These are phyloP conservation scores for Pulveroboletus ravenelii DNA, from an alignment of 768 basidiomycete genomes.

Conservation along the genomic window DNA sequence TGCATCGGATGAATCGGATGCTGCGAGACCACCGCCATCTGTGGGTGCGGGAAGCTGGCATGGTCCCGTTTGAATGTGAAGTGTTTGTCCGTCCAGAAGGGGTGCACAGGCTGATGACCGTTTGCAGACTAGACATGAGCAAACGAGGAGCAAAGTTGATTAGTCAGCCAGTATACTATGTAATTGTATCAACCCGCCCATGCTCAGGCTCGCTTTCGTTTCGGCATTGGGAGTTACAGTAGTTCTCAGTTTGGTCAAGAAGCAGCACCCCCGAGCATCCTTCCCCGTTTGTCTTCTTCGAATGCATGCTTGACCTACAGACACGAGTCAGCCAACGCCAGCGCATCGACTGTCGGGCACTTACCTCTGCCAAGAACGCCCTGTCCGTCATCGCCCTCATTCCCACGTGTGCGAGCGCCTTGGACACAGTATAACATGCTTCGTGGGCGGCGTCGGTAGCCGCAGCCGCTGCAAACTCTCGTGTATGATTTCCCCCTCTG, in stretches of 20 bases:
- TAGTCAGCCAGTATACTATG: too few relatives aligned
- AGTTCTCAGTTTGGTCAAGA: too few relatives aligned
- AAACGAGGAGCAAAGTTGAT: too few relatives aligned
- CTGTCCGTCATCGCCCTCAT: conserved; percentile 68
- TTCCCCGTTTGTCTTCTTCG: conserved; percentile 37
- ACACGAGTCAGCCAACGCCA: not conserved
- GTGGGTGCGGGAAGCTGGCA: not conserved
- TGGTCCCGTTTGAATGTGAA: not conserved
- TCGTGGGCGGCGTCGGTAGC: conserved; percentile 57
- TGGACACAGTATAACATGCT: conserved; percentile 62
- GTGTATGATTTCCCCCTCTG: conserved; percentile 77
- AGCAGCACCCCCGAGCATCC: too few relatives aligned
- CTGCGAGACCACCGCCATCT: not conserved
- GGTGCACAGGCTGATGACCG: not conserved
- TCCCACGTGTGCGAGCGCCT: conserved; percentile 67
- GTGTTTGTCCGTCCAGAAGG: not conserved
- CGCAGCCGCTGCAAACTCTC: conserved; percentile 60
- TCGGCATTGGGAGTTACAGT: too few relatives aligned
- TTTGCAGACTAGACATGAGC: conserved; percentile 4
- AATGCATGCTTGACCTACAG: conserved; percentile 46
- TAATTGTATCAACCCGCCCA: too few relatives aligned
- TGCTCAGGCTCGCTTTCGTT: too few relatives aligned
- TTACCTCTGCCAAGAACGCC: conserved; percentile 53
- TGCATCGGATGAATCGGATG: not conserved
- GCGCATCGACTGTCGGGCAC: not conserved